Conservation (phyloP, 2,329 filamentous ascomycete species). For the Cladophialophora psammophila region DNA sequence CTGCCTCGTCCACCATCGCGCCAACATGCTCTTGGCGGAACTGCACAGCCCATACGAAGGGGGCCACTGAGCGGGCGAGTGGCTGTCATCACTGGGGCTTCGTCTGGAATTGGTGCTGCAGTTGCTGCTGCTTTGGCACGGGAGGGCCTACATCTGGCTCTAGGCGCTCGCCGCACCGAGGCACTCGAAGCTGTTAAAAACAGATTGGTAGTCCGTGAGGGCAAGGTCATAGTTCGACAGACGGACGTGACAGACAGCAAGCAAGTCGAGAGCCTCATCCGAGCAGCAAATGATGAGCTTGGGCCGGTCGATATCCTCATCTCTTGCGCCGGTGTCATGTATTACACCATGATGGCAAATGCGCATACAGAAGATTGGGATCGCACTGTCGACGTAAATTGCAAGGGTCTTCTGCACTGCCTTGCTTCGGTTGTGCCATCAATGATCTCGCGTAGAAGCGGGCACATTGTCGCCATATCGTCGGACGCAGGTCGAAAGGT, state of each 20-base stretch:
- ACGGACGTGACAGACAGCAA: conserved; percentile 75
- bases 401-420: conserved; percentile 80
- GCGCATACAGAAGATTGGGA: conserved; percentile 77
- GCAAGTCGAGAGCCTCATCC: conserved; percentile 72
- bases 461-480: conserved; percentile 81
- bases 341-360: conserved; percentile 87
- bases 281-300: conserved; percentile 65
- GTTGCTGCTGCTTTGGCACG: conserved; percentile 52
- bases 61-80: conserved; percentile 59
- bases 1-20: conserved; percentile 68
- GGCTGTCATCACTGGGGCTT: conserved; percentile 50
- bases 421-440: conserved; percentile 72
- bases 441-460: conserved; percentile 73
- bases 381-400: conserved; percentile 83
- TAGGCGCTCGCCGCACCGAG: conserved; percentile 69
- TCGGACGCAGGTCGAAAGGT: conserved; percentile 83
- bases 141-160: conserved; percentile 45
- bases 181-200: conserved; percentile 72
- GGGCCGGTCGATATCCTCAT: conserved; percentile 81
- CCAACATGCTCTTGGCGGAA: conserved; percentile 54
- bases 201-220: conserved; percentile 63
- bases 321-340: conserved; percentile 84
- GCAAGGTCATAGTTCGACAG: conserved; percentile 71
- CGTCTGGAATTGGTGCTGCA: conserved; percentile 47
- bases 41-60: conserved; percentile 54